Percentiles rank a stretch among this genome's conserved stretches.
Evolutionary conservation across 2,329 filamentous ascomycete genomes (phyloP).

Genomic region (Calonectria hawksworthii): DNA sequence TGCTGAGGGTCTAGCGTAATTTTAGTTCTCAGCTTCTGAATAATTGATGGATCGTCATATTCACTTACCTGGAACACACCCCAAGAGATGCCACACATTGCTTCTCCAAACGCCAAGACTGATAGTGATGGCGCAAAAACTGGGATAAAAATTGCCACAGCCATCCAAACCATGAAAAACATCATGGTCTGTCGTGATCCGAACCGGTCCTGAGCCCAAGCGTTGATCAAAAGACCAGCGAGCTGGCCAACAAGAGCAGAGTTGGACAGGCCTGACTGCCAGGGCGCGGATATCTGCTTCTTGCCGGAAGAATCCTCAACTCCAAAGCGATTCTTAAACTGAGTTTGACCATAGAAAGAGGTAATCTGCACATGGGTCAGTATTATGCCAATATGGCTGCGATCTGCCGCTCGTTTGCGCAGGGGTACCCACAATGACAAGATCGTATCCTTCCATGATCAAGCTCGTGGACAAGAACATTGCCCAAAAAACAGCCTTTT

Average conservation of each 20-base stretch:
- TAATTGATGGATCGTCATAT: too few relatives aligned
- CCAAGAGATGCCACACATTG: conserved; percentile 54
- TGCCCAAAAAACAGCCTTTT: conserved; percentile 49
- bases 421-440: conserved; percentile 50
- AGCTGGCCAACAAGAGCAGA: conserved; percentile 60
- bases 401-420: too few relatives aligned
- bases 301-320: conserved; percentile 31
- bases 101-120: conserved; percentile 52
- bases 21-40: background rate
- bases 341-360: conserved; percentile 33
- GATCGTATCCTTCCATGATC: conserved; percentile 52
- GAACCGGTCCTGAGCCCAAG: conserved; percentile 55
- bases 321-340: conserved; percentile 35
- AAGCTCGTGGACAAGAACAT: conserved; percentile 43
- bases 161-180: conserved; percentile 36
- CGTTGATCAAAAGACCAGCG: conserved; percentile 58
- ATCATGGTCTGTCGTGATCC: conserved; percentile 44
- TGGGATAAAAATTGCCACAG: conserved; percentile 15
- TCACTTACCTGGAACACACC: conserved; percentile 42
- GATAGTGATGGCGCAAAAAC: conserved; percentile 53
- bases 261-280: conserved; percentile 62
- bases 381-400: background rate
- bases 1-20: conserved; percentile 51
- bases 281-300: conserved; percentile 58
- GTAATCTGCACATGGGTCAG: conserved; percentile 6